These are phyloP conservation scores for Berkeleyomyces basicola DNA, from an alignment of 2,329 filamentous ascomycete genomes.

Conservation along the genomic window DNA sequence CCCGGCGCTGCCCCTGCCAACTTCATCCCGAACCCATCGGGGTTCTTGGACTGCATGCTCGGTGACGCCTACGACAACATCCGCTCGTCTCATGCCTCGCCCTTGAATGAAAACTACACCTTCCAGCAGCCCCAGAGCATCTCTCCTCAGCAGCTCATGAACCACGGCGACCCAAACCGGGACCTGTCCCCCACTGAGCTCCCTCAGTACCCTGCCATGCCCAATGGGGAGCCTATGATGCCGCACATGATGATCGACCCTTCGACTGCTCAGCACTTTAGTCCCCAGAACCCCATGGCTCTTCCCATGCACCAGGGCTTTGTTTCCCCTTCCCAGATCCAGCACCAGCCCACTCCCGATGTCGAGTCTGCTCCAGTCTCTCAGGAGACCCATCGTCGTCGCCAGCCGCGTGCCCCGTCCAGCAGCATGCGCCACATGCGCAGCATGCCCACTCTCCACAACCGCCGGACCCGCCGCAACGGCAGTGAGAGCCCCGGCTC, in stretches of 20 bases:
- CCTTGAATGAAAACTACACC: neutral
- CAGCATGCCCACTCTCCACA: neutral
- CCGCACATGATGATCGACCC: neutral
- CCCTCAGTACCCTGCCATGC: neutral
- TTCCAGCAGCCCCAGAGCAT: neutral
- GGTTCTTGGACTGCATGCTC: neutral
- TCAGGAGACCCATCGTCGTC: neutral
- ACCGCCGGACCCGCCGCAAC: neutral
- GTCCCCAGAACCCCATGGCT: neutral
- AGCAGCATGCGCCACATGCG: slow-evolving; percentile 5
- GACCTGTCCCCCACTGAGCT: neutral
- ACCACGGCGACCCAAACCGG: too few relatives aligned
- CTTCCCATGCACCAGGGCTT: neutral
- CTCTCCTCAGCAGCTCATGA: neutral
- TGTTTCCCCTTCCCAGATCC: neutral
- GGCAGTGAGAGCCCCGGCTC: neutral
- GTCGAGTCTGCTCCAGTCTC: neutral
- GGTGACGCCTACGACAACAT: neutral
- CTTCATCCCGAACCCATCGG: too few relatives aligned
- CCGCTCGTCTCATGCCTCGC: neutral
- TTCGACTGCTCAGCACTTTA: neutral
- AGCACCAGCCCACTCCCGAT: neutral
- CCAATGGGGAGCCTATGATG: neutral
- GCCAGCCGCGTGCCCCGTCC: neutral
- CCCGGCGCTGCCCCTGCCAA: neutral